Evolutionary conservation across 768 basidiomycete genomes (phyloP).

Genomic region (Fibroporia radiculosa): DNA sequence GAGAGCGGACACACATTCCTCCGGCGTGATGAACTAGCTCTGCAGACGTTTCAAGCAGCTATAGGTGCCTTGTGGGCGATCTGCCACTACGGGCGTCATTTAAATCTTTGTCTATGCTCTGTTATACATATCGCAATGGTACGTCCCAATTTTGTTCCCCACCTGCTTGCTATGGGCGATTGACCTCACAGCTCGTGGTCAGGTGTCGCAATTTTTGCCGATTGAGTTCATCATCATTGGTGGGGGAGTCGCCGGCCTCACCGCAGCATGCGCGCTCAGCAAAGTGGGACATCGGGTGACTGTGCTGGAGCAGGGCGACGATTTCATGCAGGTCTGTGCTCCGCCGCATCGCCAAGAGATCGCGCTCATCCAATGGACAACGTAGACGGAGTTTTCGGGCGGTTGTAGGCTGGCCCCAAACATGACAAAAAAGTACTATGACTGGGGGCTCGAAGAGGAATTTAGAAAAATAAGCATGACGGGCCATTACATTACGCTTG

Average conservation of each 20-base stretch:
- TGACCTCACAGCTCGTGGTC: no score
- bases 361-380: no score
- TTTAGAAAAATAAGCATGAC: slow-evolving; percentile 27
- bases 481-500: slow-evolving; percentile 17
- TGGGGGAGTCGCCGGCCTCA: slow-evolving; percentile 28
- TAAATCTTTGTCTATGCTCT: no score
- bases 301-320: slow-evolving; percentile 23
- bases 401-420: slow-evolving; percentile 49
- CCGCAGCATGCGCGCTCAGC: slow-evolving; percentile 26
- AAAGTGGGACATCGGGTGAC: slow-evolving; percentile 29
- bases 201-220: slow-evolving; percentile 14
- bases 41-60: no score
- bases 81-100: no score
- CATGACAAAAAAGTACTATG: slow-evolving; percentile 43
- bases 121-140: no score
- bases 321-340: slow-evolving; percentile 21
- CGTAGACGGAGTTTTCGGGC: slow-evolving; percentile 15
- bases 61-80: no score
- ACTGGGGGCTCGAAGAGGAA: slow-evolving; percentile 46
- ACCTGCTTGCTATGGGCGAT: no score
- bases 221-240: slow-evolving; percentile 28
- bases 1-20: no score
- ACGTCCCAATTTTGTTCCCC: no score
- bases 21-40: no score
- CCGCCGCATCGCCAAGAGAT: no score